Evolutionary conservation across 306 rosid species (phyloP), one percentile per base, ranked within the genome.

Genomic region (Luffa aegyptiaca): DNA sequence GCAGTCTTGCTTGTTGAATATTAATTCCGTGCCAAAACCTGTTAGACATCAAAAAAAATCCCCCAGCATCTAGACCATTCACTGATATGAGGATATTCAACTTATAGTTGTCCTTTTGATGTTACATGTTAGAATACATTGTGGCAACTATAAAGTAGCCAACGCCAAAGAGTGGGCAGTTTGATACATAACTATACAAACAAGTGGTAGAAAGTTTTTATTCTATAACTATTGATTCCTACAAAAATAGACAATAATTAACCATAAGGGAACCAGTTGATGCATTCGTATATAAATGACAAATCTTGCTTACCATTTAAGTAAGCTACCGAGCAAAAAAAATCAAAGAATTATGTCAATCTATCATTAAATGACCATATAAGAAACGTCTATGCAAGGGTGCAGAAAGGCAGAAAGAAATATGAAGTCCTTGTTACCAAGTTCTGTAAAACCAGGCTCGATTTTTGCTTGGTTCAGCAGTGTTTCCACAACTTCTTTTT

Each of bases 381-480:
- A 21, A 26, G 10, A 66, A 65, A 65, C 13, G 12, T 8, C 51
- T 51, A 31, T 3, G 45, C 21, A 49, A 74, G 33, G 62, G 44
- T 7, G 78, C 4, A 74, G 45, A 12, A 74, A 17, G 61, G 45
- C 3, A 51, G 33, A 62, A 74, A 74, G 56, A 77, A 65, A 74
- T 58, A 77, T 70, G 63, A 45, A 75, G 44, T 16, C 62, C 35
- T 77, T 1, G 58, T 86, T 90, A 94, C 98, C 97, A 71, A 90
- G 90, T 85, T 93, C 93, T 10, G 97, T 95, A 83, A 95, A 95
- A 86, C 90, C 93, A 78, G 98, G 98, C 86, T 91, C 97, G 76
- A 95, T 92, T 84, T 92, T 95, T 33, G 97, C 97, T 85, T 90
- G 90, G 74, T 76, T 83, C 78, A 90, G 84, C 48, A 94, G 87